phyloP scores from a whole-genome alignment of 2,329 filamentous ascomycete species.

The Claviceps sorghi region DNA sequence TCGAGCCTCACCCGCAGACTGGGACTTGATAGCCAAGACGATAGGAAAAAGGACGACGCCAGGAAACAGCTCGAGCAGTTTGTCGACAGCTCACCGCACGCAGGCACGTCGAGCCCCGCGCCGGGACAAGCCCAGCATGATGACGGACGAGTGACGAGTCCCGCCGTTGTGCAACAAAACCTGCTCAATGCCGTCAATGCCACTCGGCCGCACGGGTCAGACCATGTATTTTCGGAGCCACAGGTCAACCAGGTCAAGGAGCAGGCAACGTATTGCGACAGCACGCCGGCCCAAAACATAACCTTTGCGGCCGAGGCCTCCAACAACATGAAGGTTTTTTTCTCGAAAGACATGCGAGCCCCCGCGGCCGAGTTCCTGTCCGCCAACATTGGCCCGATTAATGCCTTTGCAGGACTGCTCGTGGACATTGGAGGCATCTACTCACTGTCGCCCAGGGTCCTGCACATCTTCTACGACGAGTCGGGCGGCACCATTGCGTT shows the following conservation, averaged over 20 bases:
- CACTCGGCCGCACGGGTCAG: slow-evolving; percentile 62
- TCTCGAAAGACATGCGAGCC: slow-evolving; percentile 38
- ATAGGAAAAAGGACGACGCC: slow-evolving; percentile 23
- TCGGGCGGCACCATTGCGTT: slow-evolving; percentile 76
- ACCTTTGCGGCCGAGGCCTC: slow-evolving; percentile 53
- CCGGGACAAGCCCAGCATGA: slow-evolving; percentile 18
- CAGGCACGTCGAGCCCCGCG: slow-evolving; percentile 1
- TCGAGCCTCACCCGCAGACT: slow-evolving; percentile 53
- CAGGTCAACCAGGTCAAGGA: slow-evolving; percentile 62
- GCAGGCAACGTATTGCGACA: slow-evolving; percentile 75
- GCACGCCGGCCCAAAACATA: slow-evolving; percentile 58
- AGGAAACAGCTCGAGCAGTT: slow-evolving; percentile 30
- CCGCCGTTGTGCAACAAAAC: slow-evolving; percentile 50
- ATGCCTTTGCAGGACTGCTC: slow-evolving; percentile 54
- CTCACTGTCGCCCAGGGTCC: slow-evolving; percentile 46
- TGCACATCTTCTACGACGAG: slow-evolving; percentile 83
- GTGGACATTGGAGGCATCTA: slow-evolving; percentile 60
- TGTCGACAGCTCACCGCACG: slow-evolving; percentile 19
- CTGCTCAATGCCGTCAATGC: slow-evolving; percentile 66
- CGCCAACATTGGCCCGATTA: slow-evolving; percentile 46
- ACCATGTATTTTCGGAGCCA: slow-evolving; percentile 57
- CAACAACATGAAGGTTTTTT: slow-evolving; percentile 60
- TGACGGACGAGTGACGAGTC: slow-evolving; percentile 42
- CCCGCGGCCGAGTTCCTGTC: slow-evolving; percentile 41
- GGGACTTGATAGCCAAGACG: slow-evolving; percentile 43